Evolutionary conservation across 495 filamentous ascomycete species (phyloP).

Genomic region (Gamarada debralockiae): DNA sequence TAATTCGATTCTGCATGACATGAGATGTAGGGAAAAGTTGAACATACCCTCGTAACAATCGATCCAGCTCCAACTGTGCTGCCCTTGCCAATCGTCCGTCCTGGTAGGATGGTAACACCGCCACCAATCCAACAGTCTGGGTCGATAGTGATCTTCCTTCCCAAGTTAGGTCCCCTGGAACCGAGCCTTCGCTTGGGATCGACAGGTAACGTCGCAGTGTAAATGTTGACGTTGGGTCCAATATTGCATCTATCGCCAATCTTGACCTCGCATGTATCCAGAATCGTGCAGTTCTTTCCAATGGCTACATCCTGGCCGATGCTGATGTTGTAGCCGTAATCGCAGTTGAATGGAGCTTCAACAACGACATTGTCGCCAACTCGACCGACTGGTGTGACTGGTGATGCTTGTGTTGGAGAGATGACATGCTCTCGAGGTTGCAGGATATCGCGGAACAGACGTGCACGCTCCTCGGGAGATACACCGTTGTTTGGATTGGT

Average conservation of each 20-base stretch:
- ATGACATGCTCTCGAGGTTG: slow-evolving; percentile 46
- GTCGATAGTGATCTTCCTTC: slow-evolving; percentile 72
- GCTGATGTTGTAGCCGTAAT: slow-evolving; percentile 92
- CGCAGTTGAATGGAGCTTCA: slow-evolving; percentile 87
- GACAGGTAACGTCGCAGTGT: slow-evolving; percentile 69
- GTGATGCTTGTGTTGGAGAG: slow-evolving; percentile 41
- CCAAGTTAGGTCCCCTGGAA: slow-evolving; percentile 66
- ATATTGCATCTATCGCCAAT: slow-evolving; percentile 82
- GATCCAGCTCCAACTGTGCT: slow-evolving; percentile 79
- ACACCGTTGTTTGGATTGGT: slow-evolving; percentile 75
- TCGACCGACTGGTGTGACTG: slow-evolving; percentile 50
- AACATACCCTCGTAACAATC: slow-evolving; percentile 78
- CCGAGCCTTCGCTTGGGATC: slow-evolving; percentile 75
- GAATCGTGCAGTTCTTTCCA: slow-evolving; percentile 79
- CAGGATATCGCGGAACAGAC: slow-evolving; percentile 72
- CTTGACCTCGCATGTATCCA: slow-evolving; percentile 67
- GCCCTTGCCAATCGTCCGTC: slow-evolving; percentile 76
- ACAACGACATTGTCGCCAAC: slow-evolving; percentile 76
- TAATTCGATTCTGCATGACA: too few species aligned
- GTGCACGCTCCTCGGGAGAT: slow-evolving; percentile 72
- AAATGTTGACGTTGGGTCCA: slow-evolving; percentile 84
- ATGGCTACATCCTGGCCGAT: slow-evolving; percentile 87
- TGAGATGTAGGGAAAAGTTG: background rate
- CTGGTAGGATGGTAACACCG: slow-evolving; percentile 79
- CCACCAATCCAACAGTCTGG: slow-evolving; percentile 89